phyloP scores from a whole-genome alignment of 1,284 basidiomycete genomes.

The Fomes fomentarius region DNA sequence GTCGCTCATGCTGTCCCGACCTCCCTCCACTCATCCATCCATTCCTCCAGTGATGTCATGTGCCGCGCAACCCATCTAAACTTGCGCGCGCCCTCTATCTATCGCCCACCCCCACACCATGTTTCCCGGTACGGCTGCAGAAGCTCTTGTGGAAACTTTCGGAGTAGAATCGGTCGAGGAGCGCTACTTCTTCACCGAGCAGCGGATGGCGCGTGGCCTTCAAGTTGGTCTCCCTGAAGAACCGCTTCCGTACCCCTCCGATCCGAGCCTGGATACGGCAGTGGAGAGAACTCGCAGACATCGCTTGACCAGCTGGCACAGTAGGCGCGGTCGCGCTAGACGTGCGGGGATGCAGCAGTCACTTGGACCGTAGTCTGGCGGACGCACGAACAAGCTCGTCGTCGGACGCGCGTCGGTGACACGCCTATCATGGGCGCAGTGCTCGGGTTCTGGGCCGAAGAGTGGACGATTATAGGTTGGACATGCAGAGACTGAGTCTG shows the following conservation, averaged over 20 bases:
- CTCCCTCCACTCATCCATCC: slow-evolving; percentile 63
- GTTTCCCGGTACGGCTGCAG: slow-evolving; percentile 67
- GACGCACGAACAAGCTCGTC: no score
- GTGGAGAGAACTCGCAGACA: slow-evolving; percentile 24
- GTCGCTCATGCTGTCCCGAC: slow-evolving; percentile 78
- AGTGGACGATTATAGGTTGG: no score
- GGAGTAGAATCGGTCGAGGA: slow-evolving; percentile 66
- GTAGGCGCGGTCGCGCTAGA: slow-evolving; percentile 86
- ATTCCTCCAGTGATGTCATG: slow-evolving; percentile 59
- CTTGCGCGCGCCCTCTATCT: slow-evolving; percentile 74
- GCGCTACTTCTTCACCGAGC: slow-evolving; percentile 76
- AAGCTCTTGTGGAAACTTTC: slow-evolving; percentile 56
- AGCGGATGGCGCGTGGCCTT: slow-evolving; percentile 77
- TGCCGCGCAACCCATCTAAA: slow-evolving; percentile 78
- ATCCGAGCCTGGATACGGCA: slow-evolving; percentile 22
- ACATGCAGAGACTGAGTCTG: no score
- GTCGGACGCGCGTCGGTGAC: no score
- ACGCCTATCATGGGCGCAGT: no score
- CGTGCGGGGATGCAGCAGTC: no score
- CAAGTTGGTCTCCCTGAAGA: slow-evolving; percentile 70
- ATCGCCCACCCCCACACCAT: slow-evolving; percentile 69
- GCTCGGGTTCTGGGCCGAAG: no score
- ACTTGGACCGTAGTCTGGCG: no score
- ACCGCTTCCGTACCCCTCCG: slow-evolving; percentile 44
- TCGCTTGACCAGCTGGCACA: slow-evolving; percentile 65